phyloP scores from a whole-genome alignment of 2,329 filamentous ascomycete genomes.

The Alternaria gaisen region DNA sequence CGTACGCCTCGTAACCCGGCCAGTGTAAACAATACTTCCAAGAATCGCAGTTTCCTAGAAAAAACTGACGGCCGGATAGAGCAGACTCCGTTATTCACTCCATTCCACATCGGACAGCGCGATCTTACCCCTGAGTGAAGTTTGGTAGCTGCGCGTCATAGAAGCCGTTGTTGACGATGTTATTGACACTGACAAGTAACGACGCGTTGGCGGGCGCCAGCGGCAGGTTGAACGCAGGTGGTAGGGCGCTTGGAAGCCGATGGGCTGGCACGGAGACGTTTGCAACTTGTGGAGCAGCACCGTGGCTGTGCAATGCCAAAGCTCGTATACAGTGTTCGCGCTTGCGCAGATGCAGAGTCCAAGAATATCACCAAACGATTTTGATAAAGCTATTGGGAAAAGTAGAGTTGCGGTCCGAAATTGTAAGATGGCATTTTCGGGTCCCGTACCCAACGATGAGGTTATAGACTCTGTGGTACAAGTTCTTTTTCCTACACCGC shows the following conservation, averaged over 20 bases:
- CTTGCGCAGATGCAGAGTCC: constrained; percentile 1
- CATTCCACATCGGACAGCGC: not conserved
- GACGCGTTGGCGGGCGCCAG: constrained; percentile 9
- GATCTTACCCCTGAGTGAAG: constrained; percentile 1
- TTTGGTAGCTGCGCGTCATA: constrained; percentile 10
- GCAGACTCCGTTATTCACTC: not conserved
- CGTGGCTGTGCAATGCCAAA: constrained; percentile 15
- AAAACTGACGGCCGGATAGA: not conserved
- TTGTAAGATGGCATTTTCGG: not conserved
- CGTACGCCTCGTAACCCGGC: constrained; percentile 13
- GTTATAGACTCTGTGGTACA: not conserved
- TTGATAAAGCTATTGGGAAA: not conserved
- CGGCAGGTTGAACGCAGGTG: constrained; percentile 9
- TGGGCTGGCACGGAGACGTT: constrained; percentile 7
- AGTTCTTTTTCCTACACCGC: constrained; percentile 7
- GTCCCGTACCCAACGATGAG: not conserved
- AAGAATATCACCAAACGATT: constrained; percentile 5
- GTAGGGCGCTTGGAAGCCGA: constrained; percentile 8
- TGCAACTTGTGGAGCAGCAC: constrained; percentile 7
- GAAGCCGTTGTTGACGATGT: constrained; percentile 6
- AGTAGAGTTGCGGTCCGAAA: not conserved
- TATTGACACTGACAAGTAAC: constrained; percentile 16
- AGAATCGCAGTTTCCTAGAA: constrained; percentile 3
- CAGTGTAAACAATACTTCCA: constrained; percentile 10
- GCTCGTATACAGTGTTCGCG: constrained; percentile 7